phyloP scores from a whole-genome alignment of 2,329 filamentous ascomycete species.

The Penicillium olsonii region DNA sequence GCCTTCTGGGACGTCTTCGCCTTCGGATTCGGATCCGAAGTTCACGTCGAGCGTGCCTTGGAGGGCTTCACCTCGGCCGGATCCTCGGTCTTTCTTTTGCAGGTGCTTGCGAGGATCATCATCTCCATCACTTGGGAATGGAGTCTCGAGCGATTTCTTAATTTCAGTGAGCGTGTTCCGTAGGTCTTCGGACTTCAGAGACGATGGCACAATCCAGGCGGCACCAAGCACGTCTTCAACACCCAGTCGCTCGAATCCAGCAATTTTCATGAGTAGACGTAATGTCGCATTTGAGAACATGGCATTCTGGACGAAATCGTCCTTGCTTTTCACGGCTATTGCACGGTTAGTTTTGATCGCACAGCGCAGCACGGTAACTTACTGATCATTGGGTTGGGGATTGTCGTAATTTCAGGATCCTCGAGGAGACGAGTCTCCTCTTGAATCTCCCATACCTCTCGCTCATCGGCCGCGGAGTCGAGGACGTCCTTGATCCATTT shows the following conservation, averaged over 20 bases:
- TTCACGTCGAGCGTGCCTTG: slow-evolving; percentile 51
- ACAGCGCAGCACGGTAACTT: slow-evolving; percentile 34
- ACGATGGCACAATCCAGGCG: slow-evolving; percentile 73
- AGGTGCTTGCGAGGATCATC: slow-evolving; percentile 74
- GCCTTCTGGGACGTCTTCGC: slow-evolving; percentile 59
- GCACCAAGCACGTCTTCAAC: slow-evolving; percentile 73
- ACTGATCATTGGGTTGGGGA: slow-evolving; percentile 45
- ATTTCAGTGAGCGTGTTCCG: slow-evolving; percentile 71
- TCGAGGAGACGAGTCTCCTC: slow-evolving; percentile 60
- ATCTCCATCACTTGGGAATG: slow-evolving; percentile 74
- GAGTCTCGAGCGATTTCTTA: slow-evolving; percentile 74
- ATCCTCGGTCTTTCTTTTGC: slow-evolving; percentile 63
- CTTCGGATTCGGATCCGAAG: slow-evolving; percentile 71
- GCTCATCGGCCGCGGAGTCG: slow-evolving; percentile 67
- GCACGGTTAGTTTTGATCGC: slow-evolving; percentile 3
- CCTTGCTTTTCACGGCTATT: slow-evolving; percentile 63
- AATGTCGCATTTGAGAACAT: slow-evolving; percentile 90
- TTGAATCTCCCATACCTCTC: slow-evolving; percentile 74
- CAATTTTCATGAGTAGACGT: slow-evolving; percentile 76
- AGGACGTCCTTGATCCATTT: slow-evolving; percentile 78
- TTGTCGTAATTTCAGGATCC: slow-evolving; percentile 31
- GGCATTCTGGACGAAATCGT: slow-evolving; percentile 66
- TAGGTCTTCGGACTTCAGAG: slow-evolving; percentile 65
- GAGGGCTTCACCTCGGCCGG: slow-evolving; percentile 35
- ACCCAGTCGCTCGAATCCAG: slow-evolving; percentile 67